Evolutionary conservation across 225 moss, liverwort and hornwort genomes (phyloP).

Genomic region (Pseudisothecium myosuroides): DNA sequence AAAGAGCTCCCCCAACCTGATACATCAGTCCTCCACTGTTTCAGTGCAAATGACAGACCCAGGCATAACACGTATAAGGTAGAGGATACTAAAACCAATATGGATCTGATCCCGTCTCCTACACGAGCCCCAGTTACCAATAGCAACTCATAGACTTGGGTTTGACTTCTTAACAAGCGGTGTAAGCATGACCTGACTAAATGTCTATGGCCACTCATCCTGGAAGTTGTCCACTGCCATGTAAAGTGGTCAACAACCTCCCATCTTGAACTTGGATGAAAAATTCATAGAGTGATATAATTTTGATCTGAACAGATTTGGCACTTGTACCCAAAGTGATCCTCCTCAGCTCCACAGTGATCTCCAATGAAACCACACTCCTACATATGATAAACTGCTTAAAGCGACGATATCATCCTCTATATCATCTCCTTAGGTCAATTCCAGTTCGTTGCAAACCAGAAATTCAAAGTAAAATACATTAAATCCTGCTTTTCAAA

Average conservation of each 20-base stretch:
- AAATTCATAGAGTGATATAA: not conserved
- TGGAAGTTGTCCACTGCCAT: not conserved
- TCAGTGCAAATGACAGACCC: not conserved
- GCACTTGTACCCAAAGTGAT: not conserved
- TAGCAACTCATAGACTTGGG: not conserved
- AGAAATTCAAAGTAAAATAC: not conserved
- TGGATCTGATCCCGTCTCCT: not conserved
- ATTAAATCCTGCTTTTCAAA: not conserved
- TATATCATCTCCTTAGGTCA: not conserved
- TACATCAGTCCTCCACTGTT: not conserved
- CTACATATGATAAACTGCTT: not conserved
- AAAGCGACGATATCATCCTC: not conserved
- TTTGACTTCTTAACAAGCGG: not conserved
- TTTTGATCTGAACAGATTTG: not conserved
- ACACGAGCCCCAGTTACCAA: not conserved
- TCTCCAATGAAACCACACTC: not conserved
- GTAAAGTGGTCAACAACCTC: not conserved
- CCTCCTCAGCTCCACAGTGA: not conserved
- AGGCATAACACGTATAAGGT: not conserved
- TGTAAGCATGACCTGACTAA: not conserved
- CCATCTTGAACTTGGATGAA: not conserved
- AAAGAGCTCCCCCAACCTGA: slow-evolving; percentile 85
- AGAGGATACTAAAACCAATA: not conserved
- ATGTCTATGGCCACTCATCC: not conserved
- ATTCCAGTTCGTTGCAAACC: not conserved